Evolutionary conservation across 2,329 filamentous ascomycete genomes (phyloP).

Genomic region (Pseudocercospora fuligena): DNA sequence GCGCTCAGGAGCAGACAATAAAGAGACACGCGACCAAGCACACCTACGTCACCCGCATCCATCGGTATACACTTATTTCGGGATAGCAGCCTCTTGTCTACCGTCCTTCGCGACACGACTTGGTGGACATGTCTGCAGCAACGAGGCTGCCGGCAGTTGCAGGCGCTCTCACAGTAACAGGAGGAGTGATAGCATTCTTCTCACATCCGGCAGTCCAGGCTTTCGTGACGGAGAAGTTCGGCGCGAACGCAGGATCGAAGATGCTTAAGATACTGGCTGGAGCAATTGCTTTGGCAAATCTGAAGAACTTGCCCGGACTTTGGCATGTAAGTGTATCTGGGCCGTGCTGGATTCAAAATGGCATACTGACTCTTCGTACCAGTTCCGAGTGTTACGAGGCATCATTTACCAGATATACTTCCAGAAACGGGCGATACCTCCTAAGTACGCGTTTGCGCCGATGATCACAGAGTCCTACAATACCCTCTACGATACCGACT

Average conservation of each 20-base stretch:
- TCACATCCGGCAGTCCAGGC: conserved; percentile 35
- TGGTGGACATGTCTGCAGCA: conserved; percentile 39
- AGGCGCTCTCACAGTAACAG: conserved; percentile 34
- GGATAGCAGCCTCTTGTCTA: not conserved
- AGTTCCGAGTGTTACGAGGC: conserved; percentile 53
- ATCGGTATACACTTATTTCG: conserved; percentile 1
- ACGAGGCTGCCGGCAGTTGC: conserved; percentile 38
- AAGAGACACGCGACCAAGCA: not conserved
- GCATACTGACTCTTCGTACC: not conserved
- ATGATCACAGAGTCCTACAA: conserved; percentile 69
- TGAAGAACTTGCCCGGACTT: conserved; percentile 74
- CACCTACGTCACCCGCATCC: conserved; percentile 1
- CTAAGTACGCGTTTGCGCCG: conserved; percentile 73
- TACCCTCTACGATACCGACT: conserved; percentile 79
- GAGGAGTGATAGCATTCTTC: conserved; percentile 30
- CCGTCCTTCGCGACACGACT: not conserved
- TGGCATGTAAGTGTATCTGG: conserved; percentile 66
- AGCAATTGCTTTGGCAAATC: conserved; percentile 64
- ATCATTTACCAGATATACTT: conserved; percentile 55
- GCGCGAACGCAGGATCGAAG: conserved; percentile 28
- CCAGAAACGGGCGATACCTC: conserved; percentile 44
- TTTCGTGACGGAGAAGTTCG: conserved; percentile 32
- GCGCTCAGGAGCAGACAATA: not conserved
- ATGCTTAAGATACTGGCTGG: conserved; percentile 32
- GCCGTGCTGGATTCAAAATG: not conserved